Conservation (phyloP, 805 yeast genomes). For the Metschnikowia matae region DNA sequence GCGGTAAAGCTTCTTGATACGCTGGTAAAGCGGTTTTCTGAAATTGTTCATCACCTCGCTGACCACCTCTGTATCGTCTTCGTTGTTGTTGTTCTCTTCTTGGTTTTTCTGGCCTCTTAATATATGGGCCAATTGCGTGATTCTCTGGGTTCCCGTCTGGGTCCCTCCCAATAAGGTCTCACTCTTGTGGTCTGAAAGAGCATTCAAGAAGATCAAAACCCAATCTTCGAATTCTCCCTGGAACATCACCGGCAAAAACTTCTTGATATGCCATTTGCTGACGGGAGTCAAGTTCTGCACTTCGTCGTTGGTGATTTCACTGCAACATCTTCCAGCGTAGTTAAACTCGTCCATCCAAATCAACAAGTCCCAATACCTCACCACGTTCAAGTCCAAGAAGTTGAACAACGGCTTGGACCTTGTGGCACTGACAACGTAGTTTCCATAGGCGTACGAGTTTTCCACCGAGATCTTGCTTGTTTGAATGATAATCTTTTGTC, state of each 20-base stretch:
- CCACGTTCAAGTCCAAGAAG: constrained; percentile 69
- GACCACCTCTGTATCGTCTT: constrained; percentile 33
- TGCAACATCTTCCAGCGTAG: constrained; percentile 68
- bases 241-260: constrained; percentile 67
- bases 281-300: constrained; percentile 46
- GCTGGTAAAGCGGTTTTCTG: constrained; percentile 58
- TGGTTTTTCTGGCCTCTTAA: constrained; percentile 40
- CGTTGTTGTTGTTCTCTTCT: constrained; percentile 25
- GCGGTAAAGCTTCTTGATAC: constrained; percentile 61
- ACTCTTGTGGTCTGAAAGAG: constrained; percentile 54
- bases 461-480: constrained; percentile 78
- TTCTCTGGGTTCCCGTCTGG: constrained; percentile 50
- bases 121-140: constrained; percentile 62
- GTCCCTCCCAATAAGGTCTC: constrained; percentile 35
- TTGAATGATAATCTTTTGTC: constrained; percentile 66
- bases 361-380: constrained; percentile 85
- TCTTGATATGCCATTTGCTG: constrained; percentile 74
- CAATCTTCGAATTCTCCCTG: constrained; percentile 86
- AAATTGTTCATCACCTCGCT: constrained; percentile 53
- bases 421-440: constrained; percentile 72
- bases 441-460: constrained; percentile 87
- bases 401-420: constrained; percentile 79
- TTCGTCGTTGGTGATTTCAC: constrained; percentile 41
- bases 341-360: constrained; percentile 94
- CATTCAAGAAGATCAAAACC: constrained; percentile 71